Percentiles rank a stretch among this genome's conserved stretches.
Conservation (phyloP, 2,329 filamentous ascomycete genomes). For the Hypomyces perniciosus region DNA sequence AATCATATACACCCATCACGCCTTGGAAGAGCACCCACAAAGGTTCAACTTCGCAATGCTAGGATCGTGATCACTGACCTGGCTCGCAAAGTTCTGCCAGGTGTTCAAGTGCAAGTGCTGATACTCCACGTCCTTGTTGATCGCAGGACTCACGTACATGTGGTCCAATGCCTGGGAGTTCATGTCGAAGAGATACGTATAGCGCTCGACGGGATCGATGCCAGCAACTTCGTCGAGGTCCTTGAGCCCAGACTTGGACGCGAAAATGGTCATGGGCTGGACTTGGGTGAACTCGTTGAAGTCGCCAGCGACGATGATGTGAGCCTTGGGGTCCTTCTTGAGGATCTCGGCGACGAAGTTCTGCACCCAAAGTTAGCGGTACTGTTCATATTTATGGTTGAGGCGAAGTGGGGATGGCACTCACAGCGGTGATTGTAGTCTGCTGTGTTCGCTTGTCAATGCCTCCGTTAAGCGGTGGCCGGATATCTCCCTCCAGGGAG, state of each 20-base stretch:
- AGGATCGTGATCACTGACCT: constrained; percentile 64
- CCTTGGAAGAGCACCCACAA: constrained; percentile 34
- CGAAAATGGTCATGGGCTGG: constrained; percentile 51
- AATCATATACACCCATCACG: too few species aligned
- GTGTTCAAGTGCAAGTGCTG: constrained; percentile 69
- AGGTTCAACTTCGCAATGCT: constrained; percentile 58
- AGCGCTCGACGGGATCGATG: constrained; percentile 52
- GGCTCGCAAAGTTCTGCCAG: constrained; percentile 52
- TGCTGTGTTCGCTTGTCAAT: constrained; percentile 52
- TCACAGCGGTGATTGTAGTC: constrained; percentile 50
- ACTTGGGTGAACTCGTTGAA: constrained; percentile 68
- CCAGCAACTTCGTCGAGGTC: constrained; percentile 57
- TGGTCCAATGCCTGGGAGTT: constrained; percentile 67
- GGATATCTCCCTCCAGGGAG: constrained; percentile 57
- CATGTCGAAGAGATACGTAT: constrained; percentile 65
- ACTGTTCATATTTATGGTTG: neutral
- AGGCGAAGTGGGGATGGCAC: constrained; percentile 20
- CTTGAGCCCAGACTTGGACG: constrained; percentile 45
- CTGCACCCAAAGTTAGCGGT: constrained; percentile 19
- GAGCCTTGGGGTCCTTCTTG: constrained; percentile 46
- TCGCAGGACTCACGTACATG: constrained; percentile 55
- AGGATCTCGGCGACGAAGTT: constrained; percentile 55
- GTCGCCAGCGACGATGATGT: constrained; percentile 58
- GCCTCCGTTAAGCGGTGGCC: constrained; percentile 61
- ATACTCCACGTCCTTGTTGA: constrained; percentile 41